Evolutionary conservation across 768 basidiomycete species (phyloP).

Genomic region (Auricularia sp.): DNA sequence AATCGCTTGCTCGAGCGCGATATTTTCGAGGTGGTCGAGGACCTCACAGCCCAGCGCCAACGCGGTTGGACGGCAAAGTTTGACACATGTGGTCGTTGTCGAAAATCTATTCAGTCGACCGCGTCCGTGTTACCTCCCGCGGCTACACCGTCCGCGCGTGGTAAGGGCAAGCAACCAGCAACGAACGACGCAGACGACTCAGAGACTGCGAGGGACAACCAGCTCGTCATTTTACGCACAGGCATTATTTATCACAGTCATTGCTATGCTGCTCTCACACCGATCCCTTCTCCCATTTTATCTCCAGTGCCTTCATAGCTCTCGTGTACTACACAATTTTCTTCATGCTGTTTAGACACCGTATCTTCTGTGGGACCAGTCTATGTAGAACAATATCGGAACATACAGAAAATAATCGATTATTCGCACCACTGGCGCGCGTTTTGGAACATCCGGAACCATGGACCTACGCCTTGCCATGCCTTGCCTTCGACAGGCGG

Average conservation of each 20-base stretch:
- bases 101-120: not conserved
- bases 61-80: constrained; percentile 35
- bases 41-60: constrained; percentile 43
- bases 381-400: not conserved
- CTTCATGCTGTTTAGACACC: not conserved
- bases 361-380: not conserved
- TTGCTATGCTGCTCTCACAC: constrained; percentile 1
- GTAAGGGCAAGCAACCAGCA: no score
- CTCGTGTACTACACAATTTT: not conserved
- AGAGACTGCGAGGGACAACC: not conserved
- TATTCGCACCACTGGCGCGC: constrained; percentile 54
- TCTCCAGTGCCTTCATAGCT: not conserved
- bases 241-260: constrained; percentile 7
- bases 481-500: constrained; percentile 42
- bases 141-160: no score
- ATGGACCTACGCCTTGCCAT: constrained; percentile 79
- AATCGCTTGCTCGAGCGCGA: constrained; percentile 75
- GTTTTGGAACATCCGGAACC: constrained; percentile 93
- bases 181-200: no score
- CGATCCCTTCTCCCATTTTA: not conserved
- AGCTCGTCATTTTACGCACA: constrained; percentile 4
- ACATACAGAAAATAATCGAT: not conserved
- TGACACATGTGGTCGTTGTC: constrained; percentile 4
- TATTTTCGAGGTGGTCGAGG: constrained; percentile 61
- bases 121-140: not conserved